phyloP scores from a whole-genome alignment of 2,329 filamentous ascomycete species.

The Rhinocladiella mackenziei region DNA sequence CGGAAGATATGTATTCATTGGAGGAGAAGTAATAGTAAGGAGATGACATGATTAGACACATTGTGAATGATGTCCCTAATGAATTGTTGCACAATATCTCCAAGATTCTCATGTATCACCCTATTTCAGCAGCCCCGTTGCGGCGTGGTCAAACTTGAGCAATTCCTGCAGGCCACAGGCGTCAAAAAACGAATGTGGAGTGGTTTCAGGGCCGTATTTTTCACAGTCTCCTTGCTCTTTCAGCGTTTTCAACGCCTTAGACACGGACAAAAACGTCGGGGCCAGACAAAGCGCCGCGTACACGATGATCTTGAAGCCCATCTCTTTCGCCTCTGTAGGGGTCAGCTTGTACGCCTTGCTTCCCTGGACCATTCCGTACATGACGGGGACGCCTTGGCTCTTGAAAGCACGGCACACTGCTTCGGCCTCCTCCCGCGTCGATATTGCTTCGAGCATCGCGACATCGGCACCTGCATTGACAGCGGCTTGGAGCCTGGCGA shows the following conservation, averaged over 20 bases:
- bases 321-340: slow-evolving; percentile 36
- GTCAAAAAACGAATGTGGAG: slow-evolving; percentile 39
- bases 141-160: slow-evolving; percentile 36
- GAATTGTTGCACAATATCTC: too few relatives aligned
- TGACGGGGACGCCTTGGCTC: slow-evolving; percentile 35
- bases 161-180: slow-evolving; percentile 41
- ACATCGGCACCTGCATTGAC: slow-evolving; percentile 41
- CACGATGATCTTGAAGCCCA: slow-evolving; percentile 44
- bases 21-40: too few relatives aligned
- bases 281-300: slow-evolving; percentile 41
- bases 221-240: slow-evolving; percentile 37
- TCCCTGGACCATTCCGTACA: slow-evolving; percentile 45
- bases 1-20: too few relatives aligned
- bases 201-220: slow-evolving; percentile 32
- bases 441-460: slow-evolving; percentile 41
- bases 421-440: slow-evolving; percentile 37
- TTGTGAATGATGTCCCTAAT: too few relatives aligned
- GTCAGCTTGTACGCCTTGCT: slow-evolving; percentile 39
- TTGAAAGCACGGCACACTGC: slow-evolving; percentile 34
- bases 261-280: slow-evolving; percentile 39
- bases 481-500: slow-evolving; percentile 37
- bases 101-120: too few relatives aligned
- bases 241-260: slow-evolving; percentile 36
- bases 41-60: too few relatives aligned
- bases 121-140: too few relatives aligned